Percentiles rank a stretch among this genome's conserved stretches.
Conservation (phyloP, 805 yeast genomes). For the Metschnikowia cerradonensis region DNA sequence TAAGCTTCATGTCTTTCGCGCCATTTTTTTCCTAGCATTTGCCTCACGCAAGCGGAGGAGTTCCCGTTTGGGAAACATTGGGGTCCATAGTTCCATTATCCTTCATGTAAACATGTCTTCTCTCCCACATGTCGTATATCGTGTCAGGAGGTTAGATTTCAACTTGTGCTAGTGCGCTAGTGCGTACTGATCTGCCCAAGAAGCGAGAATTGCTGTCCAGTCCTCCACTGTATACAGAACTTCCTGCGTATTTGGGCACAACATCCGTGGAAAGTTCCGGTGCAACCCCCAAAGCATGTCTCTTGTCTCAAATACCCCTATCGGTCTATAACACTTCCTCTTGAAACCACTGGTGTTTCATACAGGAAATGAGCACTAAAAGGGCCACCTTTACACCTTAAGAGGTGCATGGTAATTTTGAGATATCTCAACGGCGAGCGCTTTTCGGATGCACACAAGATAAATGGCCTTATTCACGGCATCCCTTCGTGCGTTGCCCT, state of each 20-base stretch:
- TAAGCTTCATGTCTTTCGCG: not conserved
- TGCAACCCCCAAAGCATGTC: not conserved
- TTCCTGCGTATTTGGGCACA: not conserved
- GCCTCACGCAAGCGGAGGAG: not conserved
- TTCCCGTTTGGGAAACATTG: not conserved
- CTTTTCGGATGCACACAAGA: not conserved
- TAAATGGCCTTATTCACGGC: not conserved
- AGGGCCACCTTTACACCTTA: no score
- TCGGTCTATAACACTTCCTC: not conserved
- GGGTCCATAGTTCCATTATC: no score
- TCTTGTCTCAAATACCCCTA: not conserved
- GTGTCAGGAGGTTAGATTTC: not conserved
- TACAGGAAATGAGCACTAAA: no score
- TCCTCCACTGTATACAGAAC: not conserved
- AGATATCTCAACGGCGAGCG: not conserved
- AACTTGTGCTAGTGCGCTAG: not conserved
- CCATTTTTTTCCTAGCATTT: not conserved
- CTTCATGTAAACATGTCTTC: no score
- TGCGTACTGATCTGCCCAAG: not conserved
- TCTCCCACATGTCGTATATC: no score
- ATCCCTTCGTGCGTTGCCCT: not conserved
- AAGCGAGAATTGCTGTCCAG: not conserved
- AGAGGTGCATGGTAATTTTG: not conserved
- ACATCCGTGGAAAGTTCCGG: not conserved
- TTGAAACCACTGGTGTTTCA: no score